phyloP scores from a whole-genome alignment of 2,329 filamentous ascomycete species.

The Microsporum audouinii region DNA sequence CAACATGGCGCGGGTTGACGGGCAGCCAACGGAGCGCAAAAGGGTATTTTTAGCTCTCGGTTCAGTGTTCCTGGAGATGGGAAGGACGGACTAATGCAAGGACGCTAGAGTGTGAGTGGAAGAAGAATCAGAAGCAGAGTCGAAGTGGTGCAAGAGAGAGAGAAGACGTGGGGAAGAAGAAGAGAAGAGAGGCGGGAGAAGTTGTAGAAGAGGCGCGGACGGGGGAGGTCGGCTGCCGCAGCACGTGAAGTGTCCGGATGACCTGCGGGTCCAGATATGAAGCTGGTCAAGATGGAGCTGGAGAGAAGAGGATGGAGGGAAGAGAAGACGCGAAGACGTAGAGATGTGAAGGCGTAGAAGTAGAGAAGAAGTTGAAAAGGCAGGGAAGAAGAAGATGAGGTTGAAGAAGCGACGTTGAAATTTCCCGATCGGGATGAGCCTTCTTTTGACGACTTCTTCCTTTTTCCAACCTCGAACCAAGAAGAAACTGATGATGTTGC shows the following conservation, averaged over 20 bases:
- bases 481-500: not conserved
- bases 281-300: not conserved
- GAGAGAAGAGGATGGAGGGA: not conserved
- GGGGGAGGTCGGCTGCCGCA: slow-evolving; percentile 2
- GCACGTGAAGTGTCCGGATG: slow-evolving; percentile 13
- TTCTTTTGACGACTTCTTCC: not conserved
- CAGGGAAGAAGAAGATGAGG: not conserved
- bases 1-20: slow-evolving; percentile 3
- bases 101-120: not conserved
- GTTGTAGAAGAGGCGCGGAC: slow-evolving; percentile 2
- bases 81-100: slow-evolving; percentile 2
- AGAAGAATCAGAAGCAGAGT: not conserved
- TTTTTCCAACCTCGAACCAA: not conserved
- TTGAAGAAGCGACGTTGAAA: not conserved
- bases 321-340: not conserved
- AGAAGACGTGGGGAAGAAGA: not conserved
- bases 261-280: slow-evolving; percentile 8
- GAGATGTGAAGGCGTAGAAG: not conserved
- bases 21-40: slow-evolving; percentile 6
- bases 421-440: not conserved
- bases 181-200: not conserved
- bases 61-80: not conserved
- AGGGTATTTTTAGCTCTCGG: slow-evolving; percentile 3
- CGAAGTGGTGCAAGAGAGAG: not conserved
- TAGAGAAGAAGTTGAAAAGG: not conserved